Conservation (phyloP, 2,329 filamentous ascomycete species). For the Bisporella sp. region DNA sequence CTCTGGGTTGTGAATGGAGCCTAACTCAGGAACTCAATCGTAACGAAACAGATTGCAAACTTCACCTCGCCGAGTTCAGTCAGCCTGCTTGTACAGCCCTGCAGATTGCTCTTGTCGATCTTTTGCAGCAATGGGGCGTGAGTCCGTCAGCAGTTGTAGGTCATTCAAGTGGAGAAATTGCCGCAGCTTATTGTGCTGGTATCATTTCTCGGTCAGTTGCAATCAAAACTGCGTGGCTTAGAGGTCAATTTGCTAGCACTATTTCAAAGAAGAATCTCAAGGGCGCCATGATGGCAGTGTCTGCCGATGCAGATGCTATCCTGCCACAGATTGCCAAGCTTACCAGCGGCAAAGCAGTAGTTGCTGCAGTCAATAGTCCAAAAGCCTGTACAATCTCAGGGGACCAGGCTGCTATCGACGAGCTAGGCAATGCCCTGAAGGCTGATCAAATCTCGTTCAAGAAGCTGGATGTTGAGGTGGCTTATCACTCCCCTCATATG, state of each 20-base stretch:
- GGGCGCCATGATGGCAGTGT: background rate
- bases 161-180: too few relatives aligned
- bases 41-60: background rate
- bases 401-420: constrained; percentile 4
- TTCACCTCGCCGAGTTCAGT: background rate
- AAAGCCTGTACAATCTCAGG: constrained; percentile 17
- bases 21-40: background rate
- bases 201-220: too few relatives aligned
- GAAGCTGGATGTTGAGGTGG: constrained; percentile 29
- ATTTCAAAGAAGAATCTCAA: too few relatives aligned
- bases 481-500: constrained; percentile 34
- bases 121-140: constrained; percentile 31
- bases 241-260: too few relatives aligned
- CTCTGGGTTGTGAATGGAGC: background rate
- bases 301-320: background rate
- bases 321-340: background rate
- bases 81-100: constrained; percentile 28
- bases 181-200: too few relatives aligned
- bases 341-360: background rate
- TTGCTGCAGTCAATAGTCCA: constrained; percentile 27
- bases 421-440: constrained; percentile 2
- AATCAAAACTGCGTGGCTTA: too few relatives aligned
- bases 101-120: constrained; percentile 32
- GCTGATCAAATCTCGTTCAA: constrained; percentile 23
- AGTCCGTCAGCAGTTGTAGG: constrained; percentile 26